Percentiles rank a stretch among this genome's conserved stretches.
phyloP scores from a whole-genome alignment of 2,329 filamentous ascomycete species.

The Diaporthe nobilis region DNA sequence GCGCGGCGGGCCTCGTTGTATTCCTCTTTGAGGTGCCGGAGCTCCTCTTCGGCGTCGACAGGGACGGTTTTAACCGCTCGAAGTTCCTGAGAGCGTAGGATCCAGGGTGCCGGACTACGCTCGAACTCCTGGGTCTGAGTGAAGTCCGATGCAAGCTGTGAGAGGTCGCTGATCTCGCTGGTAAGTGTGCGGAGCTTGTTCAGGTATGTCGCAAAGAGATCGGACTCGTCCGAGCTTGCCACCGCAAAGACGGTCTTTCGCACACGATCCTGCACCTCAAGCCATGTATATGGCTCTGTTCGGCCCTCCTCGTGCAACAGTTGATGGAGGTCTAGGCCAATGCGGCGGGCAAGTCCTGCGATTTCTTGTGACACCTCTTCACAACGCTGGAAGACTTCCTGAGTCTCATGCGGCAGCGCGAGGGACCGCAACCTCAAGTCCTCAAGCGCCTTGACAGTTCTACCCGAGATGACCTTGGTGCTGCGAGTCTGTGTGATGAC shows the following conservation, averaged over 20 bases:
- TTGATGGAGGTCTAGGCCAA: constrained; percentile 76
- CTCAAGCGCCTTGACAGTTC: constrained; percentile 81
- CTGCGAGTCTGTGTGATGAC: constrained; percentile 83
- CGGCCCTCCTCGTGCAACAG: constrained; percentile 81
- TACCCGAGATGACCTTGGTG: constrained; percentile 85
- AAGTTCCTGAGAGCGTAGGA: constrained; percentile 83
- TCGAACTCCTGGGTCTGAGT: constrained; percentile 86
- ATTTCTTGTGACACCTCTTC: constrained; percentile 76
- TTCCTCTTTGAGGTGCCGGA: constrained; percentile 84
- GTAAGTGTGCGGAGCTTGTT: constrained; percentile 76
- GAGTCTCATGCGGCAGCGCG: constrained; percentile 77
- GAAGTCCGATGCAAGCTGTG: constrained; percentile 77
- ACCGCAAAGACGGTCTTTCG: constrained; percentile 65
- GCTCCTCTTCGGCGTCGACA: constrained; percentile 87
- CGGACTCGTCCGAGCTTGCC: constrained; percentile 72
- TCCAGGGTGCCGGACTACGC: constrained; percentile 82
- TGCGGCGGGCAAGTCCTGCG: constrained; percentile 74
- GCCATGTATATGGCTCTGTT: constrained; percentile 74
- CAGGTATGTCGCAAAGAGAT: constrained; percentile 78
- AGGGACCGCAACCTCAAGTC: constrained; percentile 84
- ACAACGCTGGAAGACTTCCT: constrained; percentile 78
- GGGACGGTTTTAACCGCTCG: constrained; percentile 85
- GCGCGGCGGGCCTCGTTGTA: constrained; percentile 82
- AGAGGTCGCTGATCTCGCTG: constrained; percentile 77
- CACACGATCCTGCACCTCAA: constrained; percentile 76